phyloP scores from a whole-genome alignment of 2,329 filamentous ascomycete species.

The Fusarium cyanostomum region DNA sequence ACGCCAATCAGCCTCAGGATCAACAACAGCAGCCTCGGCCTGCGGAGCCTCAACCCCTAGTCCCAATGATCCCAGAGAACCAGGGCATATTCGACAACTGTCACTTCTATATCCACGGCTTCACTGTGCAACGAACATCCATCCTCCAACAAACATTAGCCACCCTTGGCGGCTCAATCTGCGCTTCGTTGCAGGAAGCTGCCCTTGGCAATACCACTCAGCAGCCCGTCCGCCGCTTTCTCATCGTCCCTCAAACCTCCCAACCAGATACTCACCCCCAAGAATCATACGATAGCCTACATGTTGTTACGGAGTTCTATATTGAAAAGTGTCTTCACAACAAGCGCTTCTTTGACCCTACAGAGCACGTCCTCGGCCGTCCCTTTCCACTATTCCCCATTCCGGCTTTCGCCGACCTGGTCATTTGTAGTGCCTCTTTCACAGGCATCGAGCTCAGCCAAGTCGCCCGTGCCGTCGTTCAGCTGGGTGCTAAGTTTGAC shows the following conservation, averaged over 20 bases:
- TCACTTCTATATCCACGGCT: constrained; percentile 69
- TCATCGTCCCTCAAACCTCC: constrained; percentile 65
- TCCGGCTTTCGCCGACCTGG: constrained; percentile 72
- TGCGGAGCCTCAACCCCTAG: constrained; percentile 14
- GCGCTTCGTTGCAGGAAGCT: constrained; percentile 54
- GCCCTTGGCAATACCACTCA: constrained; percentile 43
- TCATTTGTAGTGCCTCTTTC: constrained; percentile 84
- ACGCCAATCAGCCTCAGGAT: constrained; percentile 8
- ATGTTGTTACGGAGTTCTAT: constrained; percentile 87
- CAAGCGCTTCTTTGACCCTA: constrained; percentile 75
- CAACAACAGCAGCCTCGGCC: constrained; percentile 15
- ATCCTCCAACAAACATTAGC: constrained; percentile 58
- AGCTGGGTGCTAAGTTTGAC: constrained; percentile 83
- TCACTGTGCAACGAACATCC: constrained; percentile 61
- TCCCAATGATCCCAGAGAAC: constrained; percentile 19
- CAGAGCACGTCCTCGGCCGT: constrained; percentile 75
- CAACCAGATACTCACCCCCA: constrained; percentile 56
- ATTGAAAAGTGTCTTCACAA: constrained; percentile 87
- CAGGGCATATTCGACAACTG: constrained; percentile 63
- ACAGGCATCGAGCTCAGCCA: constrained; percentile 86
- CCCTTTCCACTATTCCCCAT: constrained; percentile 80
- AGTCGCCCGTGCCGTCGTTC: constrained; percentile 76
- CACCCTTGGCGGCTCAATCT: constrained; percentile 59
- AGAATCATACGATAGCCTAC: constrained; percentile 50
- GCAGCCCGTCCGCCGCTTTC: constrained; percentile 54